Percentiles rank a stretch among this genome's conserved stretches.
These are phyloP conservation scores for Fraxinus sp. DNA, from an alignment of 305 asterid genomes.

Conservation along the genomic window DNA sequence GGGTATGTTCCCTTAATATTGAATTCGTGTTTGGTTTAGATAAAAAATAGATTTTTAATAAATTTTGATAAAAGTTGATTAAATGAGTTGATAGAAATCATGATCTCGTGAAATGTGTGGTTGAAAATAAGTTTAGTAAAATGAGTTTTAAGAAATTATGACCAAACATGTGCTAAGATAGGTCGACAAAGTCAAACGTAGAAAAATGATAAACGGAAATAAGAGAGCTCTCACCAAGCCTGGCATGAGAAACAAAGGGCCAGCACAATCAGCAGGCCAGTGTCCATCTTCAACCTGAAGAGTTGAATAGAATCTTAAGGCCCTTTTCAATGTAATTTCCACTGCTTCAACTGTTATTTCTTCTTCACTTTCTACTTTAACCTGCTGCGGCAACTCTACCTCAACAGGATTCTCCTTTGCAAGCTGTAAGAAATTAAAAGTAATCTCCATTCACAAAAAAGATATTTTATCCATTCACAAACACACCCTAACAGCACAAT, in stretches of 20 bases:
- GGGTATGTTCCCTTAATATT: neutral
- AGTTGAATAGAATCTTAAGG: constrained; percentile 49
- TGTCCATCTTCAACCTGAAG: constrained; percentile 80
- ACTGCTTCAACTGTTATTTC: constrained; percentile 45
- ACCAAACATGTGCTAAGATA: neutral
- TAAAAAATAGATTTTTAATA: too few species aligned
- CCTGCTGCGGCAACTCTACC: constrained; percentile 16
- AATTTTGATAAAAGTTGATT: too few species aligned
- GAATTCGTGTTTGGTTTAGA: too few species aligned
- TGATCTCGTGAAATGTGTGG: too few species aligned
- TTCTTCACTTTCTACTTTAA: constrained; percentile 36
- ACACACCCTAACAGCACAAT: too few species aligned
- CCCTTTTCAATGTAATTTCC: constrained; percentile 45
- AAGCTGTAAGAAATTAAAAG: constrained; percentile 37
- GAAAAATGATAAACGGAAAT: neutral
- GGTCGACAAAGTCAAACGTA: neutral
- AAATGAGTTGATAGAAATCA: too few species aligned
- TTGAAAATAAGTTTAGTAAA: too few species aligned
- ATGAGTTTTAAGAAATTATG: too few species aligned
- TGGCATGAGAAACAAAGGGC: constrained; percentile 63
- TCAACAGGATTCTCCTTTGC: constrained; percentile 35
- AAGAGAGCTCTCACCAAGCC: constrained; percentile 35
- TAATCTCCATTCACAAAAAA: neutral
- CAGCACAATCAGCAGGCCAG: constrained; percentile 77
- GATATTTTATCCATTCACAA: neutral